Evolutionary conservation across 202 grass and related monocot species (phyloP).

Genomic region (Panicum virgatum): DNA sequence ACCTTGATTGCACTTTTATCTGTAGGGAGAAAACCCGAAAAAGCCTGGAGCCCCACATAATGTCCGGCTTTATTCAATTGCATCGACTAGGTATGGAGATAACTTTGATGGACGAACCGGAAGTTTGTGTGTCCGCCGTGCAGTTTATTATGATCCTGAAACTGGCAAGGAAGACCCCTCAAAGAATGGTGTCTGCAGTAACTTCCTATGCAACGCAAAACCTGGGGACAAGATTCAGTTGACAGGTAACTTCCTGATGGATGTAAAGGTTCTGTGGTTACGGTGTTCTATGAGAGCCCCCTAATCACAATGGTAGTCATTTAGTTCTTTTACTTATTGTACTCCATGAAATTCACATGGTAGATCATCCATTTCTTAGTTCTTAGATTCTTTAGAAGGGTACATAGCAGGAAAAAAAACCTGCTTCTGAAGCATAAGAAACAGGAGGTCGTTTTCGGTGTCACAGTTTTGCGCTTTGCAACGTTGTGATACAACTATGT

Average conservation of each 20-base stretch:
- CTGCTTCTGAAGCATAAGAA: constrained; percentile 10
- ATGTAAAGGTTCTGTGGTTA: constrained; percentile 1
- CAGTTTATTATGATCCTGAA: constrained; percentile 88
- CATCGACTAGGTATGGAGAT: constrained; percentile 90
- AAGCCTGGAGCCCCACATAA: constrained; percentile 90
- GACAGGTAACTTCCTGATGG: constrained; percentile 59
- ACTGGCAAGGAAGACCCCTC: constrained; percentile 83
- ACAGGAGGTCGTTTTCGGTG: background rate
- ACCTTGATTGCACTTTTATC: constrained; percentile 19
- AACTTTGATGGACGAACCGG: constrained; percentile 79
- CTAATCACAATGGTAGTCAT: background rate
- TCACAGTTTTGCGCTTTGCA: background rate
- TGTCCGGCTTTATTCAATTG: constrained; percentile 91
- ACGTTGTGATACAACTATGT: background rate
- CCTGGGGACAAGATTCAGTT: constrained; percentile 91
- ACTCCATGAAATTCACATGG: background rate
- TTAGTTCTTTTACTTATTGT: constrained; percentile 1
- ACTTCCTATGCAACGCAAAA: constrained; percentile 93
- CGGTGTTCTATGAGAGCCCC: background rate
- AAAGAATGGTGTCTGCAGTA: constrained; percentile 92
- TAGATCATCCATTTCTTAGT: constrained; percentile 26
- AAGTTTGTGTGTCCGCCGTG: constrained; percentile 82
- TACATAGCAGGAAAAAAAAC: background rate
- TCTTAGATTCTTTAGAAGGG: background rate
- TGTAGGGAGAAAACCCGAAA: constrained; percentile 93